Conservation (phyloP, 805 yeast species). For the Hanseniaspora mollemarum region DNA sequence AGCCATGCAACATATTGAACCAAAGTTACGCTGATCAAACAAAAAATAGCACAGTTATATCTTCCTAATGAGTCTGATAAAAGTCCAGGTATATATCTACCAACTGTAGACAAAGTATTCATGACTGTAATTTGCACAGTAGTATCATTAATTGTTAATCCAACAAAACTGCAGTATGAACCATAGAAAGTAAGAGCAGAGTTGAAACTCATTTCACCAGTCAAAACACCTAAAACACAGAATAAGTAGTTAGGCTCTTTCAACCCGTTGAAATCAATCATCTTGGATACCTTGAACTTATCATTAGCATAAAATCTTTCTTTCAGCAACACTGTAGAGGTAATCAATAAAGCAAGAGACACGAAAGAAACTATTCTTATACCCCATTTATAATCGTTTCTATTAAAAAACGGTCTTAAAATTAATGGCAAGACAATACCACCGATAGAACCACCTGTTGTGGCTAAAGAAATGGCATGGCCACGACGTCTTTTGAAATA, state of each 20-base stretch:
- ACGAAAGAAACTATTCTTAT: conserved; percentile 40
- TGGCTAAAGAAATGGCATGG: conserved; percentile 38
- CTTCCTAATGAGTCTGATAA: conserved; percentile 36
- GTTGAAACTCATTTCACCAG: conserved; percentile 38
- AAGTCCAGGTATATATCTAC: conserved; percentile 31
- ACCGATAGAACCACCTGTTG: conserved; percentile 45
- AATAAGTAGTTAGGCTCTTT: conserved; percentile 36
- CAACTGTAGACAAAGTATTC: conserved; percentile 29
- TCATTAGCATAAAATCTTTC: conserved; percentile 35
- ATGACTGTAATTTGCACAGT: conserved; percentile 38
- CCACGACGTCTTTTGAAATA: conserved; percentile 54
- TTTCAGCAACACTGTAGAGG: conserved; percentile 30
- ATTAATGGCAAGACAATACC: conserved; percentile 45
- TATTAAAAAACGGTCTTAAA: conserved; percentile 32
- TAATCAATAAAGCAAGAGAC: conserved; percentile 29
- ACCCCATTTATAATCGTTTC: conserved; percentile 45
- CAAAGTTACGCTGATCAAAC: conserved; percentile 26
- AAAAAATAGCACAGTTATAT: conserved; percentile 37
- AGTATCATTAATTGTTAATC: conserved; percentile 32
- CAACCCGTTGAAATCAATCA: conserved; percentile 32
- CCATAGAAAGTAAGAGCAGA: conserved; percentile 40
- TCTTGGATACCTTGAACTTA: conserved; percentile 22
- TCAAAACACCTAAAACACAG: conserved; percentile 35
- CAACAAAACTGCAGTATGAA: conserved; percentile 40
- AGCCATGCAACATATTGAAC: conserved; percentile 30